Evolutionary conservation across 2,329 filamentous ascomycete species (phyloP), one percentile per base, ranked within the genome.

Genomic region (Plenodomus biglobosus): DNA sequence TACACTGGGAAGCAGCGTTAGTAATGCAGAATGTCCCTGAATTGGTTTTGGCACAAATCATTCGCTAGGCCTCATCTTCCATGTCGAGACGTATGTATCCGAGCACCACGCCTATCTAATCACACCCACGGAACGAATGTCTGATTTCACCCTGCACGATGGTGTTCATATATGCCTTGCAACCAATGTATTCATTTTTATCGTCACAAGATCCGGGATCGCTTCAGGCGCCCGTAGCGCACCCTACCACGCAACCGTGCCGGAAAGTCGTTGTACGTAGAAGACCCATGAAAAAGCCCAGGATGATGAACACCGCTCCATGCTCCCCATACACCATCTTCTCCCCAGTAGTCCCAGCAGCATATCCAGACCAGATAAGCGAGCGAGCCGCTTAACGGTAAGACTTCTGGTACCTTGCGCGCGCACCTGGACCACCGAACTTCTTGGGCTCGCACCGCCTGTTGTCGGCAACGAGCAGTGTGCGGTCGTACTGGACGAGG

Each of bases 391-490:
- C 66, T 90, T 92, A 96, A 92, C 92, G 90, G 87, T 96, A 96
- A 69, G 92, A 96, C 84, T 96, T 96, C 84, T 97, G 92, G 92
- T 90, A 97, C 76, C 92, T 88, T 75, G 92, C 83, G 76, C 92
- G 88, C 76, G 94, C 92, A 85, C 92, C 92, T 71, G 85, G 88
- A 89, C 88, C 89, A 77, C 86, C 86, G 75, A 90, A 90, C 85
- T 96, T 96, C 92, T 97, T 97, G 81, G 92, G 92, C 85, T 99
- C 94, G 80, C 90, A 94, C 72, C 94, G 90, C 79, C 94, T 88
- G 88, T 96, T 96, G 81, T 99, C 94, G 79, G 94, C 94, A 72
- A 99, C 94, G 74, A 99, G 88, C 66, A 99, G 87, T 76, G 91
- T 95, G 75, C 92, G 86, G 84, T 96, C 91, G 84, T 92, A 99